A percentile compares a stretch with the other conserved stretches of the same genome.
These are phyloP conservation scores for Petunia secreta DNA, from an alignment of 257 asterid genomes.

Conservation along the genomic window DNA sequence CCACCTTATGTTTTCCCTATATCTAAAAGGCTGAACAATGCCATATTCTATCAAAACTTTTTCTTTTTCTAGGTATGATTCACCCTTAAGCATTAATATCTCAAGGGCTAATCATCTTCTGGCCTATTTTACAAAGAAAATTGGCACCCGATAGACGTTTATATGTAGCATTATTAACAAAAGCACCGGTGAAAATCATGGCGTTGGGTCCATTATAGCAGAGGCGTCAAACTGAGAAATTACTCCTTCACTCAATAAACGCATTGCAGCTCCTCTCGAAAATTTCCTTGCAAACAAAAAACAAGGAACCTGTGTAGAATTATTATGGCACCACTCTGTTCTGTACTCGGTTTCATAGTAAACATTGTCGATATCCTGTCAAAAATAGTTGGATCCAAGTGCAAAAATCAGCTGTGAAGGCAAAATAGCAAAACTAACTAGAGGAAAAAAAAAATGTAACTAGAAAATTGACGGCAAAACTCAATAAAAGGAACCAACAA, in stretches of 20 bases:
- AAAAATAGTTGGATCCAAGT: slow-evolving; percentile 15
- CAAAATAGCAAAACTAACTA: neutral
- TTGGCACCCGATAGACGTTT: no score
- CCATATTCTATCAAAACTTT: neutral
- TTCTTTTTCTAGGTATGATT: neutral
- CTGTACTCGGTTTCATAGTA: slow-evolving; percentile 80
- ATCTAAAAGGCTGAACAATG: neutral
- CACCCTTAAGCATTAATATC: neutral
- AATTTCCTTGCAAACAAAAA: slow-evolving; percentile 85
- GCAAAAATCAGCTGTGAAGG: neutral
- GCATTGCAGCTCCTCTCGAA: slow-evolving; percentile 91
- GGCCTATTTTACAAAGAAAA: neutral
- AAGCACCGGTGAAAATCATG: slow-evolving; percentile 31
- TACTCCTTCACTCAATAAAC: slow-evolving; percentile 60
- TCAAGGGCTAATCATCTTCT: neutral
- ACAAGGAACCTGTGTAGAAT: slow-evolving; percentile 65
- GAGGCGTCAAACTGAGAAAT: slow-evolving; percentile 58
- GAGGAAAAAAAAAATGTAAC: neutral
- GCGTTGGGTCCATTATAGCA: slow-evolving; percentile 43
- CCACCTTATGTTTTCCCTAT: neutral
- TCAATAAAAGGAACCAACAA: neutral
- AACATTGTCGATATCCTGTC: slow-evolving; percentile 74
- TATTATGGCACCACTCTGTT: slow-evolving; percentile 91
- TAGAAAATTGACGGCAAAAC: neutral
- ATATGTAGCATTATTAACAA: neutral